Base-by-base conservation (phyloP, 169 alveolate species). In the Plasmodium inui region DNA sequence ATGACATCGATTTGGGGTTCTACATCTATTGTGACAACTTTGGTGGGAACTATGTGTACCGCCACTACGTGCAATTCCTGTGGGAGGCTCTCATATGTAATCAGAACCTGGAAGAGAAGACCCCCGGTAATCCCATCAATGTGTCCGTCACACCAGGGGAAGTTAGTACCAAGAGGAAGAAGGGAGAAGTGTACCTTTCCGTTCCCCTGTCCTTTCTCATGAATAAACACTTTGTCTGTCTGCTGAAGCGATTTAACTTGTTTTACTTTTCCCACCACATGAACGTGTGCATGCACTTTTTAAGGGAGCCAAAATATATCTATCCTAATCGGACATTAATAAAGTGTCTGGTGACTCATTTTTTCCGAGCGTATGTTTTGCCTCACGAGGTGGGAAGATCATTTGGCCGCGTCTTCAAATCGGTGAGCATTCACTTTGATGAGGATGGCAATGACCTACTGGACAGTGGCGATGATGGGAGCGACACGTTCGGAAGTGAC, bases 11-110 rank as follows among this genome's bases (percentile, higher is more conserved):
- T 14, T 72, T 91, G 55, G 90, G 83, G 34, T 81, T 91, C 14
- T 91, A 81, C 30, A 46, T 91, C 14, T 91, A 72, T 76, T 91
- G 95, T 72, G 3, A 50, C 17, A 78, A 39, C 57, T 91, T 91
- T n/a, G 53, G 76, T 82, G 95, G 55, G 44, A 70, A 91, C 83
- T 91, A 82, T 57, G 76, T 91, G 55, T 91, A 91, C 53, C 74
- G 95, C 2, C 95, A 91, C 74, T 91, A 91, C 32, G 53, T 91
- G 26, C 95, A 91, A 32, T 91, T 70, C 39, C 53, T 91, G 39
- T 91, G 95, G 95, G 95, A 91, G 12, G 73, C 85, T 28, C 22
- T 91, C 10, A 91, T 71, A 91, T 91, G 95, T 57, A 91, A 91
- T 50, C 74, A 91, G 39, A 17, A 91, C 39, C n/a, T 91, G 28